These are phyloP conservation scores for Pisolithus sp. DNA, from an alignment of 768 basidiomycete genomes.

Conservation along the genomic window DNA sequence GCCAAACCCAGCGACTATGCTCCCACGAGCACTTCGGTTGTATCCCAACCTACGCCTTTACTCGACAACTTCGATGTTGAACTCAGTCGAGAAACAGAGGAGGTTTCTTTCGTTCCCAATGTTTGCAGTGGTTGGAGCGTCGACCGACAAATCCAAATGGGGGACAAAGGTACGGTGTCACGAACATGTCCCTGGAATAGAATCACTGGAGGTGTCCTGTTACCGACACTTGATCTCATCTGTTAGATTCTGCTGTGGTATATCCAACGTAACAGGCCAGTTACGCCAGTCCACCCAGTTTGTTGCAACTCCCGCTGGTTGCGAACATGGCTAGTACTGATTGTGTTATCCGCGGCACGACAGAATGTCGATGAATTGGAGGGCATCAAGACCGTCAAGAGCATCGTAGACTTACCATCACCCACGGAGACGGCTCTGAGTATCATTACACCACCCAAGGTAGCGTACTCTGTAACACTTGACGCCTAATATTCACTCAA, in stretches of 20 bases:
- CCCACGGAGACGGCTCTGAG: constrained; percentile 69
- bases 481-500: not conserved
- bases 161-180: constrained; percentile 56
- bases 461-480: constrained; percentile 17
- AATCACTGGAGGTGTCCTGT: not conserved
- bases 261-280: constrained; percentile 45
- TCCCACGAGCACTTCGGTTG: not conserved
- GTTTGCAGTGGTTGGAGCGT: constrained; percentile 80
- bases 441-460: constrained; percentile 74
- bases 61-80: constrained; percentile 17
- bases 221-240: not conserved
- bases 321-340: not conserved
- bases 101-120: constrained; percentile 54
- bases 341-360: not conserved
- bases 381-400: constrained; percentile 49
- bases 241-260: constrained; percentile 78
- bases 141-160: constrained; percentile 70
- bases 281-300: constrained; percentile 74
- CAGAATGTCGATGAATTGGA: constrained; percentile 71
- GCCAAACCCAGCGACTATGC: not conserved
- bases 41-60: not conserved
- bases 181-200: not conserved
- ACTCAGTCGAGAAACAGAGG: constrained; percentile 38
- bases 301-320: constrained; percentile 13
- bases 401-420: constrained; percentile 48